Evolutionary conservation across 257 asterid genomes (phyloP), one percentile per base, ranked within the genome.

Genomic region (Solanum commersonii): DNA sequence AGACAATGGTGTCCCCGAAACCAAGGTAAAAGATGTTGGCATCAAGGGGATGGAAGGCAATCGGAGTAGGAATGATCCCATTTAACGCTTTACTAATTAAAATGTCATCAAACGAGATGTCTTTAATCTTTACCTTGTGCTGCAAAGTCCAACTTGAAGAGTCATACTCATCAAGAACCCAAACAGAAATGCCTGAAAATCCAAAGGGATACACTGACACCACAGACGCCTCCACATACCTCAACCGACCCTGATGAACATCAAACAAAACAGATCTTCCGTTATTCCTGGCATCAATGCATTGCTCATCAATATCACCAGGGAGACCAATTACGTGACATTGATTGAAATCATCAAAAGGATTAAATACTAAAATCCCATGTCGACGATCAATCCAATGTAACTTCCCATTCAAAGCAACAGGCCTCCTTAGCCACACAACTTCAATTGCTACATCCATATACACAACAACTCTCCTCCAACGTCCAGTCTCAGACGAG

Each of bases 321-420:
- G 44, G 87, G 4, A 85, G 78, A n/a, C 29, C 87, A 42, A 85
- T 85, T 42, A 85, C 22, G 7, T 3, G 67, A 71, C 87, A 85
- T 25, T 31, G 87, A 85, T 16, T 49, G 67, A 46, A 0, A 1
- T 79, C 79, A 8, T 6, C n/a, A 33, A 16, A 85, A 40, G 87
- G 87, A 67, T 85, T 14, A 37, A 37, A 67, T 1, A 63, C 87
- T 5, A 85, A 20, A 27, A 85, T 38, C 31, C 87, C 87, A 38
- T 67, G 60, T 31, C 44, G 42, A 42, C 87, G 87, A 67, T 67
- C 87, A n/a, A 85, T 71, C 87, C 87, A 85, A 71, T 85, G 87
- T 8, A 85, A 15, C 59, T 40, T 85, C 13, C 87, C 87, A 37
- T 85, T 85, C 31, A 85, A 10, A 25, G 44, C 11, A 11, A 71